Base-by-base conservation (phyloP, 2,329 filamentous ascomycete genomes). In the Drechslerella stenobrocha region DNA sequence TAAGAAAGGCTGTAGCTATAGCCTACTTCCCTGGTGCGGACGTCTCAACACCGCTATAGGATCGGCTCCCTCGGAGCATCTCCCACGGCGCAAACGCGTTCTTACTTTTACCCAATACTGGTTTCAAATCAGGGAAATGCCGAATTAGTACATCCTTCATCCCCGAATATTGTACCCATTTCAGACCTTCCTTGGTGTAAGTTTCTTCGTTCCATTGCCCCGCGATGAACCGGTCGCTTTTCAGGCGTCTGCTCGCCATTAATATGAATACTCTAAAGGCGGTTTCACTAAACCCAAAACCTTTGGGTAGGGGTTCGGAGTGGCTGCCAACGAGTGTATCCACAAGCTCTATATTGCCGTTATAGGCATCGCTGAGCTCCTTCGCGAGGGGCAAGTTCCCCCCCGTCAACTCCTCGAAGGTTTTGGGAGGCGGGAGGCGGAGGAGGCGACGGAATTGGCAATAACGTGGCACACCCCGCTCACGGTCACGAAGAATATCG, bases 221-320 rank as follows among this genome's bases (percentile, higher is more conserved):
- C 0, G 78, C 78, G 24, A 80, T 79, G 57, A 79, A 79, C 0
- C 78, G 73, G 73, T 80, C 78, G 15, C 77, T 78, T 74, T 79
- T 80, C 15, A 79, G 63, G 20, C 77, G 70, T 9, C 78, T 67
- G 37, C 74, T 76, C 0, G 78, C 78, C 78, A 80, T 80, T 1
- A 79, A 66, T 34, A 80, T 78, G 59, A 80, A 80, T 1, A 80
- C 73, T 0, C 78, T 72, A 69, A 80, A 80, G 1, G 79, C 78
- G 1, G 79, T 80, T 52, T 80, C 79, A 65, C 76, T 78, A 71
- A 80, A 80, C 0, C 78, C 79, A 51, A 80, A 80, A 0, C 79
- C 79, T 28, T 76, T 72, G 2, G 77, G 77, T 3, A 80, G 56
- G 0, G 77, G 77, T 70, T 80, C 79, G 44, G 75, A 74, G 28